Evolutionary conservation across 306 rosid species (phyloP), one percentile per base, ranked within the genome.

Genomic region (Citrullus amarus): DNA sequence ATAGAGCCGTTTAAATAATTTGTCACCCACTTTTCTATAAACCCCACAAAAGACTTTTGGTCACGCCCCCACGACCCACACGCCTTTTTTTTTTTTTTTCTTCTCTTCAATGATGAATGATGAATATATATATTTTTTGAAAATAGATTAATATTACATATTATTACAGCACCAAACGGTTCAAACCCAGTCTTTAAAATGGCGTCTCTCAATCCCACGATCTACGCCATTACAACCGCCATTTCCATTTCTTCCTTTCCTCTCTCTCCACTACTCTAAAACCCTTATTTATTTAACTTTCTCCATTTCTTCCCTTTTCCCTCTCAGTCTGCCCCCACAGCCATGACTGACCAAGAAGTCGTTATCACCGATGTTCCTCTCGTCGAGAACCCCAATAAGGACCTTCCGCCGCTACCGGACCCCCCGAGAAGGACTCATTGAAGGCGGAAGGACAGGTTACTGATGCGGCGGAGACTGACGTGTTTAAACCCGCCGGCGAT

Each of bases 401-500:
- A 74, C n/a, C 61, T 74, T 9, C 63, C 39, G 2, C 44, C 50
- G 7, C 46, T 50, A 7, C 44, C 69, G 17, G 44, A 62, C 2
- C 43, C 43, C 11, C 34, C 32, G 74, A 9, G 15, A 48, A 20
- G 4, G 44, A 73, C 2, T 25, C 55, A 0, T 28, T 72, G 1
- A 72, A 73, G 25, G 2, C 60, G 2, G 60, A 13, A 8, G 82
- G 56, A 48, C 83, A 80, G 22, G 77, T 79, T 0, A 30, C 87
- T 76, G 78, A 77, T 6, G 80, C 6, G 30, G 12, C 50, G 0
- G 77, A 69, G 53, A 0, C 85, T 60, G 87, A 84, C 13, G 78
- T 82, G 5, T 78, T 87, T 10, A 86, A 87, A 75, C 74, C 88
- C 46, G 55, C 28, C 0, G 16, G 0, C 3, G 86, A 81, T 56